Percentiles rank a stretch among this genome's conserved stretches.
Evolutionary conservation across 2,329 filamentous ascomycete genomes (phyloP).

Genomic region (Leptographium wingfieldii): DNA sequence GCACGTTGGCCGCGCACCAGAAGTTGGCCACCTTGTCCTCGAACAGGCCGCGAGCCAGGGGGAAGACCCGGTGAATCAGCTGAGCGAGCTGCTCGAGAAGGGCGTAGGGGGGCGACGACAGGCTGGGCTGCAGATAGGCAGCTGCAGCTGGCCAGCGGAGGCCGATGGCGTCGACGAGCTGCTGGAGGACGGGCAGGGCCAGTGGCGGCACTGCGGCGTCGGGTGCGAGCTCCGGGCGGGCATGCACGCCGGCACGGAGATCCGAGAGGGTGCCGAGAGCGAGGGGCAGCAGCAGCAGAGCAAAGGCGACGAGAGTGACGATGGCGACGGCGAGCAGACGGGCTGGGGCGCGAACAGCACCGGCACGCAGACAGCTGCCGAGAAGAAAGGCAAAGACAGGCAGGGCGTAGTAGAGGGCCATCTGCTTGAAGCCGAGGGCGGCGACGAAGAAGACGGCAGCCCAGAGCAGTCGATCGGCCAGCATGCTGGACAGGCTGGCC

Average conservation of each 20-base stretch:
- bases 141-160: background rate
- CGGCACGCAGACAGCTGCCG: slow-evolving; percentile 71
- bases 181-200: slow-evolving; percentile 13
- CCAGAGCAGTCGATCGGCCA: slow-evolving; percentile 78
- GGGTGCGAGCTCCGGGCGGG: slow-evolving; percentile 38
- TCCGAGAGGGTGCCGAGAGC: slow-evolving; percentile 60
- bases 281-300: slow-evolving; percentile 62
- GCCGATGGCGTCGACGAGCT: background rate
- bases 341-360: slow-evolving; percentile 49
- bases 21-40: slow-evolving; percentile 99
- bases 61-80: slow-evolving; percentile 83
- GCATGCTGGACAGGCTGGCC: slow-evolving; percentile 76
- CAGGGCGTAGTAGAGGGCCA: slow-evolving; percentile 96
- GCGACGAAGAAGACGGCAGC: slow-evolving; percentile 86
- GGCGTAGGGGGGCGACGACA: slow-evolving; percentile 44
- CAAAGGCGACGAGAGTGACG: slow-evolving; percentile 61
- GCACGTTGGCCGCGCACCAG: slow-evolving; percentile 86
- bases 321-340: slow-evolving; percentile 65
- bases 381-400: slow-evolving; percentile 85
- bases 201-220: slow-evolving; percentile 38
- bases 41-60: slow-evolving; percentile 88
- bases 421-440: slow-evolving; percentile 96
- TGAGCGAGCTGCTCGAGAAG: slow-evolving; percentile 68
- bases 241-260: slow-evolving; percentile 47
- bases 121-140: background rate